Evolutionary conservation across 2,329 filamentous ascomycete genomes (phyloP), one percentile per base, ranked within the genome.

Genomic region (Apiospora koreana): DNA sequence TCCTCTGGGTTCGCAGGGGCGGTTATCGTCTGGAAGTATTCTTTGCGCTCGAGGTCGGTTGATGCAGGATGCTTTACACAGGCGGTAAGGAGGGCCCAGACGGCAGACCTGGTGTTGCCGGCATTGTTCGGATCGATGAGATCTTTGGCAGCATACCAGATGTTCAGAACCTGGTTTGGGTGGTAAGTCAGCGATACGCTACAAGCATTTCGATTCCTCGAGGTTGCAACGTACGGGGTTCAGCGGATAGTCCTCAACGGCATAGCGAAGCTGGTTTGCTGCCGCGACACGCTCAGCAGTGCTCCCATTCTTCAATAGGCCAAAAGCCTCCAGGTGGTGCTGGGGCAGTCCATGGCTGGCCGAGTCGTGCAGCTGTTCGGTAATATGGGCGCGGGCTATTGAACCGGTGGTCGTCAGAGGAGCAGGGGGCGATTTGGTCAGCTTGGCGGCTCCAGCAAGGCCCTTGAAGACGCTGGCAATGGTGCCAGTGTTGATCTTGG

Each of bases 81-180:
- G 75, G 91, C 89, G 35, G 86, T 88, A 58, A 93, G 80, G 14
- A 93, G 85, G 73, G 89, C 87, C 86, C 90, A 92, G 23, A 89
- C 91, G n/a, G 88, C 86, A 66, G 81, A 80, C 35, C 91, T 86
- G 73, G 86, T 85, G 38, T 84, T 79, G 5, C 77, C 77, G n/a
- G 88, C 79, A 69, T 91, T 90, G 28, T 81, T 79, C 8, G 86
- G 80, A 38, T 91, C 85, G 71, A 92, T 89, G 71, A 93, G 82
- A 75, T 92, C 90, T 77, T 90, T 91, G 64, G 86, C 89, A 18
- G 89, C 88, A 73, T 89, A 86, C 89, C 91, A 93, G 70, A 93
- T 90, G 64, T 89, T 87, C 66, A 88, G 82, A 16, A 90, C 79
- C 73, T 75, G 42, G 28, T 23, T 65, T 31, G 3, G 41, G 12